A percentile compares a stretch with the other conserved stretches of the same genome.
phyloP scores from a whole-genome alignment of 2,329 filamentous ascomycete genomes.

The Pyricularia pennisetigena region DNA sequence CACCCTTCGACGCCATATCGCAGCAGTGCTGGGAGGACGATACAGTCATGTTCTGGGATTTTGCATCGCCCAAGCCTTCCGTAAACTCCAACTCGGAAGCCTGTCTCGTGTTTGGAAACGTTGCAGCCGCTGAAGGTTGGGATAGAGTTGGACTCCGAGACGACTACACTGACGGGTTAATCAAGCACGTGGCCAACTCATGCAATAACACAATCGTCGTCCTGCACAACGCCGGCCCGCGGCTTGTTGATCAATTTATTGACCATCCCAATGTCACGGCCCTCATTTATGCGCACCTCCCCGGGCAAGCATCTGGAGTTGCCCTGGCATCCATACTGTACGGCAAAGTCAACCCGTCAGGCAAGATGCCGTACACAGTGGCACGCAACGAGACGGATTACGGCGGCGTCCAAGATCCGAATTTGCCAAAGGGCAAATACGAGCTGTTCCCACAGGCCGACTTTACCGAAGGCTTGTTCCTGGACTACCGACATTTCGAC shows the following conservation, averaged over 20 bases:
- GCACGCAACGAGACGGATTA: constrained; percentile 46
- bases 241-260: constrained; percentile 50
- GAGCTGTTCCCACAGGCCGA: constrained; percentile 36
- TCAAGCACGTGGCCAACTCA: constrained; percentile 44
- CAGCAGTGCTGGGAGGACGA: constrained; percentile 42
- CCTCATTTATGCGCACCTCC: constrained; percentile 52
- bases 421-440: constrained; percentile 37
- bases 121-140: constrained; percentile 61
- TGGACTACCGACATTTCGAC: constrained; percentile 47
- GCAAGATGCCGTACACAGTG: constrained; percentile 51
- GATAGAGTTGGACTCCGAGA: constrained; percentile 54
- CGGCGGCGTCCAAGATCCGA: constrained; percentile 27
- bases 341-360: constrained; percentile 45
- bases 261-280: constrained; percentile 54
- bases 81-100: constrained; percentile 46
- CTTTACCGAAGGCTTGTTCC: constrained; percentile 37
- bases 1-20: constrained; percentile 46
- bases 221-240: constrained; percentile 51
- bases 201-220: constrained; percentile 57
- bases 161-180: constrained; percentile 49
- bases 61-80: constrained; percentile 31
- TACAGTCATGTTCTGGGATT: constrained; percentile 51
- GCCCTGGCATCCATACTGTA: constrained; percentile 47
- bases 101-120: constrained; percentile 58
- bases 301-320: constrained; percentile 50